Conservation (phyloP, 2,329 filamentous ascomycete species). For the Penicillium rolfsii region DNA sequence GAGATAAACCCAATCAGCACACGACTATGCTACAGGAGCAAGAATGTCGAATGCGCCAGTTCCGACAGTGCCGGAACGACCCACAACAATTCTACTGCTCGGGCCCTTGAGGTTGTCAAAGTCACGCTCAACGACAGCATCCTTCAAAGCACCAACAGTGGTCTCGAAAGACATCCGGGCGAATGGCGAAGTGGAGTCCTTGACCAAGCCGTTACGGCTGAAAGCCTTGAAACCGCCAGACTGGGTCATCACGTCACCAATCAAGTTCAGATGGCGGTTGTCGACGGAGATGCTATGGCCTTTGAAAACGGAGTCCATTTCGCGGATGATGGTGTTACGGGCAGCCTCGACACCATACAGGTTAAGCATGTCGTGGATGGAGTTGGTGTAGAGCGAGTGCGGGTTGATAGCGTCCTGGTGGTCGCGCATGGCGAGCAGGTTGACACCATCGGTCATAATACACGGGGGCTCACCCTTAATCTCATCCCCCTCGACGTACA, state of each 20-base stretch:
- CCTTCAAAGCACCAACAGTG: conserved; percentile 88
- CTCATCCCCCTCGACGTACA: conserved; percentile 64
- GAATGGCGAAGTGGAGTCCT: conserved; percentile 83
- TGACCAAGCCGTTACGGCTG: conserved; percentile 80
- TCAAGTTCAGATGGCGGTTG: conserved; percentile 88
- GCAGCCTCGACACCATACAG: conserved; percentile 94
- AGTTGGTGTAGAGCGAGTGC: conserved; percentile 86
- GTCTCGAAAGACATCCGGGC: conserved; percentile 99
- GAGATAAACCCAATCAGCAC: conserved; percentile 22
- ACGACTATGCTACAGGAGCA: conserved; percentile 50
- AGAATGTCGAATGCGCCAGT: conserved; percentile 93
- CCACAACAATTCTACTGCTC: conserved; percentile 85
- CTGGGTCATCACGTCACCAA: conserved; percentile 97
- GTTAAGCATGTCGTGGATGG: conserved; percentile 80
- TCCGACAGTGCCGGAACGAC: conserved; percentile 77
- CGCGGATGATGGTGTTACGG: conserved; percentile 80
- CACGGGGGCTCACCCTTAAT: conserved; percentile 53
- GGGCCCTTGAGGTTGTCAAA: conserved; percentile 86
- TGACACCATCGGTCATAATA: conserved; percentile 82
- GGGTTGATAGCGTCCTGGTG: conserved; percentile 85
- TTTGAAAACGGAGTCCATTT: conserved; percentile 82
- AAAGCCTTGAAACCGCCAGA: conserved; percentile 88
- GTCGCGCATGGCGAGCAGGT: conserved; percentile 86
- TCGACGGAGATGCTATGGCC: conserved; percentile 93
- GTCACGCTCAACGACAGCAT: conserved; percentile 87